Evolutionary conservation across 352 stramenopile genomes (phyloP), one percentile per base, ranked within the genome.

Genomic region (Pythium brassicae): DNA sequence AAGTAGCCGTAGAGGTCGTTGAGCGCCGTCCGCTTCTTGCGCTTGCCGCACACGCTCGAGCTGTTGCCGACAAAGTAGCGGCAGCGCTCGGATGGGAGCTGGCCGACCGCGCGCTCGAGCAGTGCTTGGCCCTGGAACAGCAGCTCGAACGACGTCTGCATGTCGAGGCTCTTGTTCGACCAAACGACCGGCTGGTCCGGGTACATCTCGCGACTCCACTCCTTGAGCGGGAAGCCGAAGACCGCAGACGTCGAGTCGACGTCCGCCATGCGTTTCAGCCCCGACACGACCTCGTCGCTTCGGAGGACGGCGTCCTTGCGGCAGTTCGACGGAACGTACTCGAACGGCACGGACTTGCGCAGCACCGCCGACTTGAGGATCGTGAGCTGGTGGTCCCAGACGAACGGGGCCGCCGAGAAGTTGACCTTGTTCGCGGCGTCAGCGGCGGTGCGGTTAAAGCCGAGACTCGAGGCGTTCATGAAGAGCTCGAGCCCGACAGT

Each of bases 121-220:
- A 72, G 29, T 6, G 64, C 61, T 48, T 66, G 56, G n/a, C 64
- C 64, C 25, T 72, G 64, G 17, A 72, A 69, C 10, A 63, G 37
- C 22, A 72, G 56, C 56, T 72, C 57, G 26, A 72, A 69, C 8
- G 56, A 52, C 17, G 52, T 66, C 25, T 63, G 25, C 17, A 66
- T 27, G 17, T 55, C 48, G 9, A 72, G 39, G 1, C 11, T 29
- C 9, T 27, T 32, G 22, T 53, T 52, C 23, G 37, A 57, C 35
- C 62, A 52, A 9, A 5, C 17, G 15, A 29, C n/a, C n/a, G 40
- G 32, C 3, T 26, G 20, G 4, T 61, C 26, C 3, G 63, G 63
- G 29, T 68, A 68, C 39, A 71, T 32, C 43, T 71, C 63, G 34
- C 48, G 46, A 37, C 50, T 50, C 63, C 63, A 71, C 27, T 67